Base-by-base conservation (phyloP, 257 asterid genomes). In the Fraxinus pennsylvanica region DNA sequence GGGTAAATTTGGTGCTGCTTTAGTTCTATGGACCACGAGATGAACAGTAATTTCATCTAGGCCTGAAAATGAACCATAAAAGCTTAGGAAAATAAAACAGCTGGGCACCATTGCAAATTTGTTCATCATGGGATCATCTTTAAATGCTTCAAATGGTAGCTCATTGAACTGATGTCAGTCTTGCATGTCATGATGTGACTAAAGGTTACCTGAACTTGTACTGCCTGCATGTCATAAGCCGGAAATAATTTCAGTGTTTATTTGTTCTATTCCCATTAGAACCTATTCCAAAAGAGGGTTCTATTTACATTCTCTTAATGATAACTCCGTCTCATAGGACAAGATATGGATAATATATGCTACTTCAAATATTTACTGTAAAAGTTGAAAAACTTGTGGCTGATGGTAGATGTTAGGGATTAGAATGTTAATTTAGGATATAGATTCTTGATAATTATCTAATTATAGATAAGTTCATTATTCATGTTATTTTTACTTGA, bases 121-220 rank as follows among this genome's bases (percentile, higher is more conserved):
- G 9, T 57, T 57, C 66, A 54, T 54, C 9, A n/a, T 57, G 66
- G 9, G 66, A 6, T 61, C 74, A 76, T 68, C 52, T 25, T 82
- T 69, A 59, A 74, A 59, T 54, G 19, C 45, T 33, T 21, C 25
- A 8, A 33, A 67, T 59, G 63, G 36, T 70, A 75, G 76, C 25
- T 25, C 59, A 45, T 65, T 68, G 66, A 57, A 57, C 12, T 21
- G 14, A 57, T 57, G 66, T 57, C 66, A n/a, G 30, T 57, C 19
- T 57, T 57, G 66, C 66, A 57, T 57, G 10, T 57, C 66, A n/a
- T 57, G 27, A 57, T n/a, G 29, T n/a, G 66, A 57, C 27, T 21
- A 22, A 22, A n/a, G 13, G 4, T 57, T 57, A 57, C 27, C 30
- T 57, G 14, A 57, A 57, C 29, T 57, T 22, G 30, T 57, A 4